Evolutionary conservation across 192 early-diverging fungal species (phyloP).

Genomic region (Coemansia sp.): DNA sequence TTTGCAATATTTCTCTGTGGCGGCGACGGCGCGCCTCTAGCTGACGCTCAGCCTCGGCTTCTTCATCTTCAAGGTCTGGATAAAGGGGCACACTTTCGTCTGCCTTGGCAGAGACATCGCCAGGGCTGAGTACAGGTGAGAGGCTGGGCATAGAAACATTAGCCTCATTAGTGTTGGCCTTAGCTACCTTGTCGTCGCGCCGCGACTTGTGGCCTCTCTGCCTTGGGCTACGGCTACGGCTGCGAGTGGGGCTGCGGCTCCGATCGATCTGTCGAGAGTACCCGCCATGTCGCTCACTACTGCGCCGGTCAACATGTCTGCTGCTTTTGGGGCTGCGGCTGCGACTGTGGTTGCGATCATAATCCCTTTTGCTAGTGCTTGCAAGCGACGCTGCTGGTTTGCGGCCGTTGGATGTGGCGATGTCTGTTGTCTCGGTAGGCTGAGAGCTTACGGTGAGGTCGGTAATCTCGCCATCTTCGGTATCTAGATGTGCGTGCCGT

Average conservation of each 20-base stretch:
- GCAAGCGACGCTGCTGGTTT: not conserved
- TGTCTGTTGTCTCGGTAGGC: not conserved
- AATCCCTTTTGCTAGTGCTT: not conserved
- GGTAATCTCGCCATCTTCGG: constrained; percentile 42
- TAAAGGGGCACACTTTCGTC: not conserved
- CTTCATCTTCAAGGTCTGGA: constrained; percentile 44
- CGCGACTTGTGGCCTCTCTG: not conserved
- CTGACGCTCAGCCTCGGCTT: constrained; percentile 73
- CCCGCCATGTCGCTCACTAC: not conserved
- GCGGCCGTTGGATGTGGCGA: not conserved
- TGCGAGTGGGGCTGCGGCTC: not conserved
- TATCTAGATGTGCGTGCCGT: constrained; percentile 3
- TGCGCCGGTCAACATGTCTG: not conserved
- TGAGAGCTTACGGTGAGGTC: not conserved
- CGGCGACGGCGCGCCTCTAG: constrained; percentile 84
- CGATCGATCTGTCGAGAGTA: not conserved
- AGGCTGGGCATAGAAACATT: not conserved
- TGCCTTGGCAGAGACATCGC: not conserved
- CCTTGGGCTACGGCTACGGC: not conserved
- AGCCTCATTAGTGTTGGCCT: not conserved
- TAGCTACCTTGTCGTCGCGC: constrained; percentile 4
- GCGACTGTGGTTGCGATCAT: constrained; percentile 13
- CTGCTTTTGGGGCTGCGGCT: constrained; percentile 11
- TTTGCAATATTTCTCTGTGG: constrained; percentile 71
- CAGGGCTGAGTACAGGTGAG: not conserved